phyloP scores from a whole-genome alignment of 2,329 filamentous ascomycete genomes.

The Stemphylium beticola region DNA sequence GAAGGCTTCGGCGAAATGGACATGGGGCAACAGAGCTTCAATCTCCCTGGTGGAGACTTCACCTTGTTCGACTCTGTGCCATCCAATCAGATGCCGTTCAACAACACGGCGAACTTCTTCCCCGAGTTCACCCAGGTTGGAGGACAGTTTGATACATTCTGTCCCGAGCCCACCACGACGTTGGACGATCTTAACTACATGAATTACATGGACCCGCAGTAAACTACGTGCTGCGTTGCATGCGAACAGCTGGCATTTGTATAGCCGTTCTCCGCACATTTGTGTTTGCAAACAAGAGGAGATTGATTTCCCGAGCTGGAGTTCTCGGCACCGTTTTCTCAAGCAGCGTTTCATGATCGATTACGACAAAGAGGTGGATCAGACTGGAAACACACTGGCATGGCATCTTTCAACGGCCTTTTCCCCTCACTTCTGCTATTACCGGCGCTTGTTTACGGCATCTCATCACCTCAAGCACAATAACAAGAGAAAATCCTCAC shows the following conservation, averaged over 20 bases:
- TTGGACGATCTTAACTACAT: constrained; percentile 41
- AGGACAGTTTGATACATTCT: constrained; percentile 46
- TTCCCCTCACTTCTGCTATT: constrained; percentile 21
- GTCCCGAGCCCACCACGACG: constrained; percentile 35
- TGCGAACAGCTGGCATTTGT: constrained; percentile 30
- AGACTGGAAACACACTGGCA: constrained; percentile 6
- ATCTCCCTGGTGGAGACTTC: constrained; percentile 62
- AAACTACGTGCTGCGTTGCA: constrained; percentile 19
- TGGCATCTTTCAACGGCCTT: constrained; percentile 22
- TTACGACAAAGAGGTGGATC: constrained; percentile 22
- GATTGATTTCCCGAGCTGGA: constrained; percentile 16
- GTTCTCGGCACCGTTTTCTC: constrained; percentile 23
- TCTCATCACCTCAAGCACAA: constrained; percentile 2
- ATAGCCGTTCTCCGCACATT: constrained; percentile 22
- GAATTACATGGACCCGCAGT: constrained; percentile 31
- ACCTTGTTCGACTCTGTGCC: constrained; percentile 59
- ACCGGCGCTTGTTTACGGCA: constrained; percentile 21
- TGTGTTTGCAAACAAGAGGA: constrained; percentile 17
- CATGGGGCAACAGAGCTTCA: constrained; percentile 39
- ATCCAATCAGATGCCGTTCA: constrained; percentile 31
- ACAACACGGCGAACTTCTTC: constrained; percentile 44
- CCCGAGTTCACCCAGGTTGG: constrained; percentile 50
- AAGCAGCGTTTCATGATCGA: constrained; percentile 22
- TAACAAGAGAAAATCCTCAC: constrained; percentile 43
- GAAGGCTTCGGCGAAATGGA: constrained; percentile 65